Evolutionary conservation across 2,329 filamentous ascomycete genomes (phyloP).

Genomic region (Cordyceps farinosa): DNA sequence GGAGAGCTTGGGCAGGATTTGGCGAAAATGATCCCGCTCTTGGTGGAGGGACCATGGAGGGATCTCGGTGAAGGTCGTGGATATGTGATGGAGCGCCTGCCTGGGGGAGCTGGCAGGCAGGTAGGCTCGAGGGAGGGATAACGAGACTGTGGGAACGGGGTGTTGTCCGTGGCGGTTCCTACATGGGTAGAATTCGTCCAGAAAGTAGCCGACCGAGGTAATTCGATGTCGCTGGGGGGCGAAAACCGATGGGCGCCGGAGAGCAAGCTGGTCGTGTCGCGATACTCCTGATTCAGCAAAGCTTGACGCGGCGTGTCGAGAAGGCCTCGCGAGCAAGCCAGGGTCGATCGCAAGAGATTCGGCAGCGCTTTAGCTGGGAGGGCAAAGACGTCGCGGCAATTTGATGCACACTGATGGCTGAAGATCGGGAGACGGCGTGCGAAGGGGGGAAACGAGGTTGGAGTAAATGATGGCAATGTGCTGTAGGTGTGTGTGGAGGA

Average conservation of each 20-base stretch:
- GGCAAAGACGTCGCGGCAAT: conserved; percentile 1
- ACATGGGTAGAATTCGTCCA: conserved; percentile 31
- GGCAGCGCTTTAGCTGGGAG: conserved; percentile 1
- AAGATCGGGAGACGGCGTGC: background rate
- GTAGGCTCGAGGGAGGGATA: conserved; percentile 30
- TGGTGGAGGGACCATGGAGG: conserved; percentile 57
- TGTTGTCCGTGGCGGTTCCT: conserved; percentile 28
- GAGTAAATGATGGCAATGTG: conserved; percentile 15
- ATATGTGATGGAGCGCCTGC: conserved; percentile 34
- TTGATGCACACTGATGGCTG: background rate
- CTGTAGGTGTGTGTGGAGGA: conserved; percentile 16
- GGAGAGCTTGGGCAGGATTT: conserved; percentile 55
- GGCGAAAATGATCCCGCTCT: conserved; percentile 63
- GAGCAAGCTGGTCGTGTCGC: conserved; percentile 1
- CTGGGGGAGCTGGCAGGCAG: conserved; percentile 34
- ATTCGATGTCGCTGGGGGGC: conserved; percentile 12
- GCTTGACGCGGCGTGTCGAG: conserved; percentile 2
- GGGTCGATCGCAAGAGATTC: background rate
- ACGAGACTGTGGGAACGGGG: conserved; percentile 27
- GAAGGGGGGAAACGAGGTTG: conserved; percentile 1
- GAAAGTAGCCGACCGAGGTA: conserved; percentile 20
- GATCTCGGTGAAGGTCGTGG: conserved; percentile 34
- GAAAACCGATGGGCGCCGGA: background rate
- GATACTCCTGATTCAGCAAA: conserved; percentile 11
- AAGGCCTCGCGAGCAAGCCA: background rate